Base-by-base conservation (phyloP, 768 basidiomycete genomes). In the Daedalea quercina region DNA sequence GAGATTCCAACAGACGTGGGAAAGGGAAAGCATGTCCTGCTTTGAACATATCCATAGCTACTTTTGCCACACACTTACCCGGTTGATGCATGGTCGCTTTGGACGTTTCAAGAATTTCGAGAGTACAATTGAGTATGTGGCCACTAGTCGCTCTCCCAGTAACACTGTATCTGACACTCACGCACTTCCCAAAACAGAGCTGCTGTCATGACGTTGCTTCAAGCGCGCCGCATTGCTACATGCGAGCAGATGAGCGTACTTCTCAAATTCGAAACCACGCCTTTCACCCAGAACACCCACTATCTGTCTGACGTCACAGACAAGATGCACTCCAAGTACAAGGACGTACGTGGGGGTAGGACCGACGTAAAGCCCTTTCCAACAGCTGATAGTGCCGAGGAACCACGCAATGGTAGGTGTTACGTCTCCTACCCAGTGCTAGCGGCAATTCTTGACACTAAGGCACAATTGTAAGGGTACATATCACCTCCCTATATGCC, bases 261-360 rank as follows among this genome's bases (percentile, higher is more conserved):
- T 9, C 54, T 64, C 23, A 34, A 44, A 34, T 55, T 58, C 40
- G 64, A 65, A 53, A 47, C 51, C 9, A 49, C 57, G 0, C 66
- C 67, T 1, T 76, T 64, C 61, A 77, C 76, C 6, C 73, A 72
- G 57, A 78, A 76, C 52, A 57, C 52, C 2, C 73, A 73, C 54
- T 76, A 76, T 52, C 64, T 72, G 7, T 44, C 61, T 9, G 54
- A 63, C 0, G 57, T 53, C 3, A 66, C 63, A 17, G 70, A 71
- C 28, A 70, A 70, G 56, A 71, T 63, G 60, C 59, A 73, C 8
- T 62, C 65, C 9, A 62, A 63, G 23, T 75, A 74, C 55, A 73
- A 69, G 52, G 69, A 60, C 11, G 59, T 60, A 19, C 67, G 73
- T 3, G 58, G 61, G 15, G 60, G 54, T n/a, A 49, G 24, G 48